These are phyloP conservation scores for Pseudogymnoascus sp. DNA, from an alignment of 2,329 filamentous ascomycete genomes.

Conservation along the genomic window DNA sequence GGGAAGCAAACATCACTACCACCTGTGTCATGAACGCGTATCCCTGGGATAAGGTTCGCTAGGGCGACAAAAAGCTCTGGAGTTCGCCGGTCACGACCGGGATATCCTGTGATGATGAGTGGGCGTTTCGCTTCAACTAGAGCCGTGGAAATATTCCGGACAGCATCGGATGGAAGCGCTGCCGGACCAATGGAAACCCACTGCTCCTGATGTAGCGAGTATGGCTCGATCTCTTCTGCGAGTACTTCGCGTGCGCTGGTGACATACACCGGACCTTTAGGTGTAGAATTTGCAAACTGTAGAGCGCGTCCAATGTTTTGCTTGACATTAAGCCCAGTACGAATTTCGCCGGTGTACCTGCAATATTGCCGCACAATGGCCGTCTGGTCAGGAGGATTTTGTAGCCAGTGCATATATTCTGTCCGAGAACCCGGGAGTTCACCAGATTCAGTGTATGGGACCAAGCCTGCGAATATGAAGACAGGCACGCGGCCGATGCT, in stretches of 20 bases:
- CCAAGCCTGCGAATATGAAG: conserved; percentile 69
- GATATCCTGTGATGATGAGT: conserved; percentile 42
- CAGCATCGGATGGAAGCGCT: conserved; percentile 29
- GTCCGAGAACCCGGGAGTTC: conserved; percentile 70
- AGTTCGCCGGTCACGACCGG: conserved; percentile 33
- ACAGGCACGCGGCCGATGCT: conserved; percentile 66
- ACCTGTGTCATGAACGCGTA: conserved; percentile 44
- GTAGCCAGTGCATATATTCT: conserved; percentile 82
- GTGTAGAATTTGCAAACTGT: conserved; percentile 70
- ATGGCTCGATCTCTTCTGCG: conserved; percentile 74
- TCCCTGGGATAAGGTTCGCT: conserved; percentile 37
- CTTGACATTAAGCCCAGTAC: conserved; percentile 77
- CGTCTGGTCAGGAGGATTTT: conserved; percentile 75
- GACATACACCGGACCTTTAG: conserved; percentile 72
- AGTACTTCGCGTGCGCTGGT: conserved; percentile 72
- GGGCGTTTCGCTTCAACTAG: conserved; percentile 39
- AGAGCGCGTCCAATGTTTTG: conserved; percentile 81
- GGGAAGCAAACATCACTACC: conserved; percentile 41
- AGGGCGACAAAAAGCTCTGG: conserved; percentile 35
- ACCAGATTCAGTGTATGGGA: conserved; percentile 68
- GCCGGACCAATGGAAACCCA: conserved; percentile 39
- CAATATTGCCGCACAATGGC: conserved; percentile 79
- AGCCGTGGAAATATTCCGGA: conserved; percentile 34
- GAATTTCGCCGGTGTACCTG: conserved; percentile 73
- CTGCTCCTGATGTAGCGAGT: conserved; percentile 55